Evolutionary conservation across 176 grass and related monocot species (phyloP), one percentile per base, ranked within the genome.

Genomic region (Oryza brachyantha): DNA sequence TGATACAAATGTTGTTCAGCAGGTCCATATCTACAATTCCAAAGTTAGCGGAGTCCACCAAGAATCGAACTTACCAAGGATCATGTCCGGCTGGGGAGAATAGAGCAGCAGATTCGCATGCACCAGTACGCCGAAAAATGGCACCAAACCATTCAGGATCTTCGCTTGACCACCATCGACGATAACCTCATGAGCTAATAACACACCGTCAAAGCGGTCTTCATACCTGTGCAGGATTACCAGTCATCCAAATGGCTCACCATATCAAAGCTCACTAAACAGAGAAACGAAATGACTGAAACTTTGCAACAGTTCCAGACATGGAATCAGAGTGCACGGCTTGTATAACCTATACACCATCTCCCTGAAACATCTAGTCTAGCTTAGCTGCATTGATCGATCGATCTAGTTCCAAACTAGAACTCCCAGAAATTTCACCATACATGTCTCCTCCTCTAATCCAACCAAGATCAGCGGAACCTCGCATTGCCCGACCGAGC

Each of bases 11-110:
- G 34, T 2, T 70, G 10, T n/a, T 10, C 37, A 13, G 64, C 16
- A 80, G 48, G 12, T 5, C 8, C 21, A 57, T 0, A 54, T 8
- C 13, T 35, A 40, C 6, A 50, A 4, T 72, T 72, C 19, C 13
- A 12, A 72, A 57, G 28, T 55, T 31, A 28, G n/a, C 4, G 27
- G 27, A 1, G 2, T 32, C 10, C 3, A 55, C 46, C 14, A 48
- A 50, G 9, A 52, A 72, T 19, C 25, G 13, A 42, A 81, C 76
- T 8, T 82, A 97, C 95, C 95, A 43, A 99, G 67, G 40, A 91
- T 64, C 96, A 95, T 95, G 29, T 72, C 80, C 9, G 88, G 90
- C 60, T 85, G 86, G 36, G 92, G 96, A 86, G 92, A 91, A 81
- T 95, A 99, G 12, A 99, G 66, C 36, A 95, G 79, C 38, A 99